A percentile compares a stretch with the other conserved stretches of the same genome.
These are phyloP conservation scores for Hevea brasiliensis DNA, from an alignment of 345 rosid genomes.

Conservation along the genomic window DNA sequence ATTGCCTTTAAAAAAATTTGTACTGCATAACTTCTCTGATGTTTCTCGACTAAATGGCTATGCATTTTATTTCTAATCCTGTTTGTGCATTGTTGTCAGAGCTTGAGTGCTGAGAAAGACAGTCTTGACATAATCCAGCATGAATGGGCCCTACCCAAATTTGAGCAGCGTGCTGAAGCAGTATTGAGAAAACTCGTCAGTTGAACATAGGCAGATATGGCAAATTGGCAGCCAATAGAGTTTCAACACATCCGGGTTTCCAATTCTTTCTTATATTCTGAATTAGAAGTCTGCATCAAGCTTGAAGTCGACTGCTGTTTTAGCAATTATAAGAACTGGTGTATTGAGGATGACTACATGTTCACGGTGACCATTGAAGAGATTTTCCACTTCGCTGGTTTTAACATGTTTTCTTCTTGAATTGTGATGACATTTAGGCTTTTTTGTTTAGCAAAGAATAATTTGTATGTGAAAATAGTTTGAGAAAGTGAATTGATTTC, in stretches of 20 bases:
- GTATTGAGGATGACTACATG: not conserved
- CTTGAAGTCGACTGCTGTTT: constrained; percentile 1
- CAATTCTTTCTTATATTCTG: not conserved
- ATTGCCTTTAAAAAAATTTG: not conserved
- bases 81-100: constrained; percentile 44
- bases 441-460: too few species aligned
- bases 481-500: too few species aligned
- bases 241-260: not conserved
- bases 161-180: constrained; percentile 88
- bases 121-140: constrained; percentile 36
- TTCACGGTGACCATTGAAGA: not conserved
- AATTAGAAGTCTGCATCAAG: not conserved
- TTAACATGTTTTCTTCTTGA: not conserved
- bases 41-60: not conserved
- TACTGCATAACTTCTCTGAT: not conserved
- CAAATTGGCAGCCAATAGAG: not conserved
- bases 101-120: constrained; percentile 50
- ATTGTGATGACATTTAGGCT: not conserved
- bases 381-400: not conserved
- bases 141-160: constrained; percentile 70
- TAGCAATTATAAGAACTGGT: constrained; percentile 6
- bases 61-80: not conserved
- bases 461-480: too few species aligned
- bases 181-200: constrained; percentile 67
- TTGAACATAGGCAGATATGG: constrained; percentile 30